Conservation (phyloP, 768 basidiomycete genomes). For the Collybia sp. region DNA sequence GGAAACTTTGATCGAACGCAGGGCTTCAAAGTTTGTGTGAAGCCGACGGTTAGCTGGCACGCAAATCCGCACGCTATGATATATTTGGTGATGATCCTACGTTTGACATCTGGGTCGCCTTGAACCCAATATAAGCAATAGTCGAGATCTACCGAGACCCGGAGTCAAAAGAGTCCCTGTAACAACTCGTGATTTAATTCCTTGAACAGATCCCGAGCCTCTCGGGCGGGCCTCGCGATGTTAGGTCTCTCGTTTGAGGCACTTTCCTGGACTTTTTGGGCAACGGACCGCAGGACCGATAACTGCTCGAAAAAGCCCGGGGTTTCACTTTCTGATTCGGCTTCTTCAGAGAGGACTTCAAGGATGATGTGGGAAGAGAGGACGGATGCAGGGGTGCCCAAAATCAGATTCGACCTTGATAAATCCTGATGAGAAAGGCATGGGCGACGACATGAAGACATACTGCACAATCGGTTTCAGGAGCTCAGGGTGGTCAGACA, state of each 20-base stretch:
- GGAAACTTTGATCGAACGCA: too few relatives aligned
- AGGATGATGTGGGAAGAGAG: conserved; percentile 59
- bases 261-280: conserved; percentile 71
- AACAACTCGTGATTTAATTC: conserved; percentile 37
- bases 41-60: too few relatives aligned
- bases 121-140: too few relatives aligned
- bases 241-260: conserved; percentile 63
- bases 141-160: too few relatives aligned
- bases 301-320: conserved; percentile 65
- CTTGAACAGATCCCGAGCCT: conserved; percentile 71
- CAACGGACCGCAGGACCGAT: conserved; percentile 53
- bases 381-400: conserved; percentile 64
- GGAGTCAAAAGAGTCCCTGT: conserved; percentile 35
- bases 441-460: conserved; percentile 19
- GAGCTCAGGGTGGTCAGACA: conserved; percentile 58
- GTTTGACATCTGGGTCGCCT: too few relatives aligned
- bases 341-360: conserved; percentile 48
- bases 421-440: conserved; percentile 2
- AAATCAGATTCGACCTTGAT: conserved; percentile 54
- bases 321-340: conserved; percentile 27
- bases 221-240: conserved; percentile 76
- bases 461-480: conserved; percentile 68
- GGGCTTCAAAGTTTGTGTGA: too few relatives aligned
- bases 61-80: too few relatives aligned
- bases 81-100: too few relatives aligned